These are phyloP conservation scores for Colletotrichum destructivum DNA, from an alignment of 2,329 filamentous ascomycete species.

Conservation along the genomic window DNA sequence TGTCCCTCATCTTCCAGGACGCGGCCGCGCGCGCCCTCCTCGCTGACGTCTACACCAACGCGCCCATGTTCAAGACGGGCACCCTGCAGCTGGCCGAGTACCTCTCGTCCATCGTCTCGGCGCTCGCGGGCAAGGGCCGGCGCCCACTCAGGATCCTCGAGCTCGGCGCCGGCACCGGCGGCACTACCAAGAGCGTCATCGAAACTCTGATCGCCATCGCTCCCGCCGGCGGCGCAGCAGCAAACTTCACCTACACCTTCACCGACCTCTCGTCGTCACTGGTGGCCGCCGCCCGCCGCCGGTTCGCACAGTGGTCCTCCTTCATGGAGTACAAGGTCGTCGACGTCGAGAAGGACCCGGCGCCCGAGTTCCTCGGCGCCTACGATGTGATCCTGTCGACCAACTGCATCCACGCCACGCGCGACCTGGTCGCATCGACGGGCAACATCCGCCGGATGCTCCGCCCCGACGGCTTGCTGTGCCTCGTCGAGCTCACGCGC, in stretches of 20 bases:
- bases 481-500: constrained; percentile 50
- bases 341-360: constrained; percentile 49
- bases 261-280: constrained; percentile 58
- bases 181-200: constrained; percentile 51
- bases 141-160: constrained; percentile 55
- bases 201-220: no score
- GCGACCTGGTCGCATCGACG: neutral
- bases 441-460: constrained; percentile 46
- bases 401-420: constrained; percentile 53
- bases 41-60: constrained; percentile 1
- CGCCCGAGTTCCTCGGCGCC: constrained; percentile 31
- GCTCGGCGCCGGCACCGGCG: constrained; percentile 60
- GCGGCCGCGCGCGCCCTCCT: neutral
- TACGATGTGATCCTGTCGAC: constrained; percentile 53
- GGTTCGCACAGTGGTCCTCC: constrained; percentile 44
- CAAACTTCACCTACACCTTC: constrained; percentile 56
- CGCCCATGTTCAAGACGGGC: neutral
- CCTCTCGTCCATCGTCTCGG: no score
- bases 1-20: neutral
- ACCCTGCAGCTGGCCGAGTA: no score
- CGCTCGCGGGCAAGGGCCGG: no score
- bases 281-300: constrained; percentile 47
- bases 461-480: constrained; percentile 48
- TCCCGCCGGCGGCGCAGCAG: no score
- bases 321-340: constrained; percentile 48